Base-by-base conservation (phyloP, 108 stramenopile species). In the Cyclotella sp. region DNA sequence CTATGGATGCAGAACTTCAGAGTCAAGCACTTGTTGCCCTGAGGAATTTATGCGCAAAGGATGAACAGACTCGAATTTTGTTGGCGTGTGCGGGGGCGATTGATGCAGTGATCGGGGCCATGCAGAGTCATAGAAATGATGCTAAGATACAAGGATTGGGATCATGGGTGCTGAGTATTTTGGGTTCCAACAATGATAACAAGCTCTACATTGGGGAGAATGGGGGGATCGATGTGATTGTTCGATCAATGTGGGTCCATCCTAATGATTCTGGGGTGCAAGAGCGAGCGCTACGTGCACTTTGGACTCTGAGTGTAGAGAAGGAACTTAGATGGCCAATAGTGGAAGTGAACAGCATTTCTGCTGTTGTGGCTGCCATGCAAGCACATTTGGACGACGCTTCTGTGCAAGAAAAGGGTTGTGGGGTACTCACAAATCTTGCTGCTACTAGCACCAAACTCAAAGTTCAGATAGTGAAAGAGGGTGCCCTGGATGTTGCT, bases 161-260 rank as follows among this genome's bases (percentile, higher is more conserved):
- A 26, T 87, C 89, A 11, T 88, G 87, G 81, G 88, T 85, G 5
- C 61, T 93, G 47, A 78, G 87, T 42, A 87, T 81, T 63, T 63
- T 90, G 19, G 85, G 88, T 13, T 72, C 78, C 13, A 89, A 80
- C 45, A 61, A 79, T 28, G 82, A 85, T 41, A 88, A 82, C 67
- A 88, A 82, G 63, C 64, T 42, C 3, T 63, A 85, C 9, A 93
- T 93, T 74, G 92, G 90, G 0, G 87, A 93, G 29, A 85, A 81
- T 68, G 83, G 87, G 7, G 92, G 92, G 9, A 79, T 89, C 52
- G 87, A 88, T 54, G 84, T 90, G 22, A 72, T 91, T 26, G 63
- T 93, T 47, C 77, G 90, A 34, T 85, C 90, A 13, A 89, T 93
- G 85, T 85, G 86, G 66, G 87, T 88, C 15, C 92, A 93, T 70